Base-by-base conservation (phyloP, 805 yeast species). In the Hanseniaspora singularis region DNA sequence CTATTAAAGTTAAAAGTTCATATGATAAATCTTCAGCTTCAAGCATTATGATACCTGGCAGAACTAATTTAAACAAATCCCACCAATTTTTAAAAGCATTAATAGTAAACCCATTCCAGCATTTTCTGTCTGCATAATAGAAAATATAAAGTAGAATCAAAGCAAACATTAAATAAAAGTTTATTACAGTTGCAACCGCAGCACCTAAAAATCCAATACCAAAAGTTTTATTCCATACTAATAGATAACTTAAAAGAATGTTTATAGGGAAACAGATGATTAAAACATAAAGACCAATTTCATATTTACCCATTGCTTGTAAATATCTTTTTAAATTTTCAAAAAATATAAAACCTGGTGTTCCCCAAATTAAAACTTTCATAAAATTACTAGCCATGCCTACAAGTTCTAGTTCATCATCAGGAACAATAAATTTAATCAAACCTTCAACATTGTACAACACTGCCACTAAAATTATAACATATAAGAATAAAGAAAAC, bases 271-370 rank as follows among this genome's bases (percentile, higher is more conserved):
- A 79, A 49, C 83, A 75, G 3, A 83, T 55, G 18, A 57, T 49
- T 33, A 83, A 64, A 11, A 78, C 81, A 51, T 77, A 74, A 6
- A 94, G 81, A 9, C 88, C 81, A 4, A 95, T 94, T 57, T 83
- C 80, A 67, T 82, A 87, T 12, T 85, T 78, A 27, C 85, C 84
- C 61, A 86, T 95, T 0, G 94, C 84, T 64, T 85, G 95, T 49
- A 86, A 63, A 55, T 73, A 85, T 49, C 94, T 68, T 63, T 87
- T 86, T 23, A 86, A 77, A 34, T 85, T 74, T 63, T 87, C 95
- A 60, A 86, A 86, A 11, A 81, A 51, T 38, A 82, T 69, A 54
- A 79, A 74, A 0, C 88, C 94, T 1, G 95, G 95, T 7, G 83
- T 75, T 18, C 94, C 94, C 44, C 78, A 58, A 3, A 75, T 69